Evolutionary conservation across 345 rosid genomes (phyloP).

Genomic region (Gossypium bickii): DNA sequence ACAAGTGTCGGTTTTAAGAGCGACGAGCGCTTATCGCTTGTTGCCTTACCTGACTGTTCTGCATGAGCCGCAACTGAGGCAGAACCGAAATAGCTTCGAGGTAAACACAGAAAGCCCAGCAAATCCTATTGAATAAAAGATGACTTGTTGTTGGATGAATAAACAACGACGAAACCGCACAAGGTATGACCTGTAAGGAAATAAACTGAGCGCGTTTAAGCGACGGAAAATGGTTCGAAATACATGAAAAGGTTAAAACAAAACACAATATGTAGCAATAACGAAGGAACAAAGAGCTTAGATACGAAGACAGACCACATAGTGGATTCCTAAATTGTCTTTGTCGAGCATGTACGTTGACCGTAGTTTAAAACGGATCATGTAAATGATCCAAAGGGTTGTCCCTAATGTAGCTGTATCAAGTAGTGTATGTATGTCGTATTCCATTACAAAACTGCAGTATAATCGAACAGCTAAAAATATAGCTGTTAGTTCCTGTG

Average conservation of each 20-base stretch:
- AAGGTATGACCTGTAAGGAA: conserved; percentile 58
- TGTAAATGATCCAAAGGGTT: conserved; percentile 84
- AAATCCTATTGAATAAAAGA: conserved; percentile 53
- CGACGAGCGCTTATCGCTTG: neutral
- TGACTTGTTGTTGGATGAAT: conserved; percentile 82
- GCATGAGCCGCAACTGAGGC: conserved; percentile 89
- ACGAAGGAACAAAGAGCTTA: neutral
- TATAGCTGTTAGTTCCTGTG: conserved; percentile 83
- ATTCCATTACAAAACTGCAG: conserved; percentile 93
- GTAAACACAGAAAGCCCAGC: conserved; percentile 89
- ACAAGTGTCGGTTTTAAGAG: neutral
- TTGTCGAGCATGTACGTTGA: conserved; percentile 87
- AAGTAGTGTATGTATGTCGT: conserved; percentile 79
- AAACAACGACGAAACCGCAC: conserved; percentile 51
- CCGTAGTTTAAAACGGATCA: conserved; percentile 75
- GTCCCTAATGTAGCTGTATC: conserved; percentile 73
- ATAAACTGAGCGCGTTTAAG: too few species aligned
- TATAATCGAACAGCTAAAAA: conserved; percentile 79
- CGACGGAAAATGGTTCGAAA: too few species aligned
- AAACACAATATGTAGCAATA: too few species aligned
- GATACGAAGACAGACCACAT: conserved; percentile 48
- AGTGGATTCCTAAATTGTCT: conserved; percentile 76
- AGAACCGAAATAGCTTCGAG: conserved; percentile 88
- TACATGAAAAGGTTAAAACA: too few species aligned
- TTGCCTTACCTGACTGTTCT: conserved; percentile 73